Base-by-base conservation (phyloP, 2,329 filamentous ascomycete genomes). In the Macroventuria anomochaeta region DNA sequence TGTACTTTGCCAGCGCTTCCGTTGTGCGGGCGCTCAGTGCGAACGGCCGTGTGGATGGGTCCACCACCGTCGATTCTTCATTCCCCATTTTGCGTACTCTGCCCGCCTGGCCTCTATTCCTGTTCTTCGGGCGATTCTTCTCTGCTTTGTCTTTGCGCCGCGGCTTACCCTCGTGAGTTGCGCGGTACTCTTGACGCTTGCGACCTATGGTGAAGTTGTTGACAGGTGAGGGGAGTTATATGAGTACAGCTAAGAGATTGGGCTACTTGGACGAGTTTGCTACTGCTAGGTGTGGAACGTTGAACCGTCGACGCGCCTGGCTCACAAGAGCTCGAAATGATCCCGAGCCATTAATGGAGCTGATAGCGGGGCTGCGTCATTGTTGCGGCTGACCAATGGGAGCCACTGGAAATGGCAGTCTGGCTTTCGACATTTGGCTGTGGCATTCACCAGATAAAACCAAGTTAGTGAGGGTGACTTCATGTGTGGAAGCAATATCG, bases 1-100 rank as follows among this genome's bases (percentile, higher is more conserved):
- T 93, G 66, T 90, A 88, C 23, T 89, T 83, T n/a, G 91, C 93
- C 32, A 97, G 80, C 3, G 85, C 89, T 15, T 88, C 80, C 12
- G 97, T 75, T 23, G 83, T 88, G 50, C 92, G 86, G 26, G 83
- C 84, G 34, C 82, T 77, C 12, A 97, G 81, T 0, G 86, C 90
- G 46, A 80, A 70, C 1, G 93, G 85, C 31, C 79, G 78, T 20
- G 84, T 85, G 58, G 82, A 81, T 58, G 89, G 85, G 68, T 88
- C 84, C 59, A 93, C 83, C 59, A 93, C 75, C 47, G 83, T 78
- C 26, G 90, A 96, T 61, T 87, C 82, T 71, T 96, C 91, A 74
- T 96, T 91, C 54, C 93, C 93, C 93, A 97, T 97, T 50, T 79
- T 90, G 73, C 61, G 59, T 47, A 44, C 40, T 28, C 69, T 53